A percentile compares a stretch with the other conserved stretches of the same genome.
Conservation (phyloP, 768 basidiomycete species). For the Suillus hirtellus region DNA sequence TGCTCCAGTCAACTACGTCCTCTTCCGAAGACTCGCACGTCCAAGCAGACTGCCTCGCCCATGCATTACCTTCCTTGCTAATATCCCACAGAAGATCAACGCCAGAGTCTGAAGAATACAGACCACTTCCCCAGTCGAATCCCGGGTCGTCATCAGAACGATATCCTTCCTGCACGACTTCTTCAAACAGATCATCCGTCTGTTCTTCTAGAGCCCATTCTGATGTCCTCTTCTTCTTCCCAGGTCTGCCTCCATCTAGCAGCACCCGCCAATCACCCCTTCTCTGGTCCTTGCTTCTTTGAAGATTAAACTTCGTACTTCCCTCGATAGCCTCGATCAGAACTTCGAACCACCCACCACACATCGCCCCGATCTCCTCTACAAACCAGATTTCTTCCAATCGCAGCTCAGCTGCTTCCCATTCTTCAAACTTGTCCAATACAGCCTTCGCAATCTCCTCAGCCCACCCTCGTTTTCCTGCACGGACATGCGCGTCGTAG, state of each 20-base stretch:
- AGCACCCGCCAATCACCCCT: slow-evolving; percentile 33
- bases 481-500: slow-evolving; percentile 52
- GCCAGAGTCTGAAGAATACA: not conserved
- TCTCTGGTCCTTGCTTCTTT: slow-evolving; percentile 19
- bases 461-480: slow-evolving; percentile 43
- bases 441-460: slow-evolving; percentile 51
- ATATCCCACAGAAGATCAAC: slow-evolving; percentile 1
- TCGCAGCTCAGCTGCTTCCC: slow-evolving; percentile 48
- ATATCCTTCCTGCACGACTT: not conserved
- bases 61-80: not conserved
- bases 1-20: not conserved
- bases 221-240: slow-evolving; percentile 14
- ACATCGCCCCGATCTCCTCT: slow-evolving; percentile 35
- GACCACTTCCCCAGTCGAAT: not conserved
- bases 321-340: slow-evolving; percentile 28
- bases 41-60: slow-evolving; percentile 1
- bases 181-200: not conserved
- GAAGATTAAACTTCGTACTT: slow-evolving; percentile 26
- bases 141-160: not conserved
- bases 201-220: slow-evolving; percentile 7
- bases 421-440: slow-evolving; percentile 54
- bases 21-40: not conserved
- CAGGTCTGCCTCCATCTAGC: slow-evolving; percentile 24
- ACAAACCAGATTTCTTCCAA: slow-evolving; percentile 48
- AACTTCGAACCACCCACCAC: slow-evolving; percentile 35